These are phyloP conservation scores for Trichoderma atrobrunneum DNA, from an alignment of 2,329 filamentous ascomycete species.

Conservation along the genomic window DNA sequence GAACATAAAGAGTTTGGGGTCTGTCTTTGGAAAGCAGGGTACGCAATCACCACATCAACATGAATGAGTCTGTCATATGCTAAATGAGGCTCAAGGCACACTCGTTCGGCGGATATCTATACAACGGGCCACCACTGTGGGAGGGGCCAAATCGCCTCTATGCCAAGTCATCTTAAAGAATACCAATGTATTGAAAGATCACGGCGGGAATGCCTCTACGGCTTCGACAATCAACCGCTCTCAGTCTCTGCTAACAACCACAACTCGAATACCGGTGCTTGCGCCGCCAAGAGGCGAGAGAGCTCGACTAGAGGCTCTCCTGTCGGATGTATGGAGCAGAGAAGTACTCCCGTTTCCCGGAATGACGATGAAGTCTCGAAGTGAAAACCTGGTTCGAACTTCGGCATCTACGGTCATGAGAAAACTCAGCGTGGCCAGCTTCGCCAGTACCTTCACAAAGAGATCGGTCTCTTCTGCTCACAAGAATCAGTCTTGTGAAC, in stretches of 20 bases:
- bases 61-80: background rate
- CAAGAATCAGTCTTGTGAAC: slow-evolving; percentile 19
- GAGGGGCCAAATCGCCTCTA: slow-evolving; percentile 63
- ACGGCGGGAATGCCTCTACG: slow-evolving; percentile 40
- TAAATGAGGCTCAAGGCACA: slow-evolving; percentile 44
- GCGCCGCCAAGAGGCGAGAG: slow-evolving; percentile 73
- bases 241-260: slow-evolving; percentile 72
- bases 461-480: slow-evolving; percentile 57
- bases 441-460: slow-evolving; percentile 72
- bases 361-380: slow-evolving; percentile 62
- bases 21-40: slow-evolving; percentile 72
- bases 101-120: slow-evolving; percentile 70
- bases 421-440: slow-evolving; percentile 79
- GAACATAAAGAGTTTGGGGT: slow-evolving; percentile 70
- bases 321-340: slow-evolving; percentile 81
- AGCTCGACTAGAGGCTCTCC: slow-evolving; percentile 68
- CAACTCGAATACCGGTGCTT: slow-evolving; percentile 63
- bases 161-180: slow-evolving; percentile 85
- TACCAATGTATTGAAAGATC: slow-evolving; percentile 66
- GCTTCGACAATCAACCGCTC: slow-evolving; percentile 67
- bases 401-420: slow-evolving; percentile 86
- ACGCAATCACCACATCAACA: background rate
- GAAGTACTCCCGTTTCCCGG: slow-evolving; percentile 79
- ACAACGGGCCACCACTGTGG: slow-evolving; percentile 72
- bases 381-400: slow-evolving; percentile 70